Base-by-base conservation (phyloP, 1,284 basidiomycete species). In the Heterobasidion irregulare region DNA sequence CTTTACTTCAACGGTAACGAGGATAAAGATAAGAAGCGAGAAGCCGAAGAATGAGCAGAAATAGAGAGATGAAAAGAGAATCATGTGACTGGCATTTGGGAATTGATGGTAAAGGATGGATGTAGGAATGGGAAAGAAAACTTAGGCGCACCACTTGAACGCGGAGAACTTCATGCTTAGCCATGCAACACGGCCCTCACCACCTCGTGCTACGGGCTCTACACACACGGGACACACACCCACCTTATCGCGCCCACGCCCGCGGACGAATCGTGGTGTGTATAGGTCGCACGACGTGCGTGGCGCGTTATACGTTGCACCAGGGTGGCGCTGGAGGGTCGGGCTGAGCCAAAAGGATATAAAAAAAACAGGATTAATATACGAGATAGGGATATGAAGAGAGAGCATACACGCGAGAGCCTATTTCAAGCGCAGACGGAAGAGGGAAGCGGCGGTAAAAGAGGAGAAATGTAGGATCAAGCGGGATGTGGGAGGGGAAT, bases 141-240 rank as follows among this genome's bases (percentile, higher is more conserved):
- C 35, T 26, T 26, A 6, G 4, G 64, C 63, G 47, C 61, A 82
- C 83, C 71, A 90, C 88, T 89, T 90, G 72, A 83, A 91, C 26
- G 87, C 88, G 19, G 84, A 87, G 63, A 86, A 84, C 64, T 91
- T 90, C 80, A 83, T 90, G 1, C 81, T 79, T 19, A 90, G 68
- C 86, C 89, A 90, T 35, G 84, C 61, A 41, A 75, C 73, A 62
- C 77, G 79, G 7, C 79, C 79, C 57, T 79, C 78, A 0, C 89
- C 88, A 0, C 88, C 87, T 10, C 87, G 75, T 45, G 70, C 71
- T 7, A 65, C 66, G 35, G 72, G 65, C 68, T 92, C 89, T 47
- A 81, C 68, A 64, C 90, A 92, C 47, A 92, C 79, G 0, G 89
- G 88, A 63, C 90, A 92, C 34, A 91, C 62, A 1, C 89, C 90